Evolutionary conservation across 1,139 yeast genomes (phyloP).

Genomic region (Geotrichum restrictum): DNA sequence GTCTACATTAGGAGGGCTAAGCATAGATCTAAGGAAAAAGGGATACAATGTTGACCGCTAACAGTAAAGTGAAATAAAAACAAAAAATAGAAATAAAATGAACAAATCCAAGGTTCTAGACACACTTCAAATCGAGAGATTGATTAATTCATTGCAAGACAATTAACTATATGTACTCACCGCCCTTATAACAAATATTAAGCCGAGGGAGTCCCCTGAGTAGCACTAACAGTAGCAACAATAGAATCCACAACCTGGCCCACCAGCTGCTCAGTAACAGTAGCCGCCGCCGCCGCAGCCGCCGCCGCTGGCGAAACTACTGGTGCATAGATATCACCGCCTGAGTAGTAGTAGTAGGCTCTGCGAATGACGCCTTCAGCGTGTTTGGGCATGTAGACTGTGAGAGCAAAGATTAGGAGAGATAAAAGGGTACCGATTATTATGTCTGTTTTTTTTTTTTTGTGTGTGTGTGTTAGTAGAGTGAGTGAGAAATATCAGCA

Average conservation of each 20-base stretch:
- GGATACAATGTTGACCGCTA: no score
- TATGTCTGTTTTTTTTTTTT: slow-evolving; percentile 17
- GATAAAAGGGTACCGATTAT: slow-evolving; percentile 21
- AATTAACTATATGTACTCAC: background rate
- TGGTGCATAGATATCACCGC: slow-evolving; percentile 20
- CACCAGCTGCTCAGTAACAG: background rate
- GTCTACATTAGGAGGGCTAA: no score
- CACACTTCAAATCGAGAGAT: no score
- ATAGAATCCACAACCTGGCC: background rate
- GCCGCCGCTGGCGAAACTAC: background rate
- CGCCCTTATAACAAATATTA: background rate
- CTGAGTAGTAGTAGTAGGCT: slow-evolving; percentile 31
- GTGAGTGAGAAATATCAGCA: slow-evolving; percentile 4
- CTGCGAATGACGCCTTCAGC: slow-evolving; percentile 26
- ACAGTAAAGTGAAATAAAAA: no score
- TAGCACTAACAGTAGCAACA: no score
- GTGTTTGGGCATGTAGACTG: slow-evolving; percentile 31
- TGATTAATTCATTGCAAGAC: no score
- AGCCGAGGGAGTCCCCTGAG: background rate
- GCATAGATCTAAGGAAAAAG: no score
- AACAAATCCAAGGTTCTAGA: no score
- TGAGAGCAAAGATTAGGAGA: slow-evolving; percentile 26
- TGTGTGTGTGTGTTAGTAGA: background rate
- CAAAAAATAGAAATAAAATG: no score
- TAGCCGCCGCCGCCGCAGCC: background rate